These are phyloP conservation scores for Vitis vinifera DNA, from an alignment of 164 flowering plant species.

Conservation along the genomic window DNA sequence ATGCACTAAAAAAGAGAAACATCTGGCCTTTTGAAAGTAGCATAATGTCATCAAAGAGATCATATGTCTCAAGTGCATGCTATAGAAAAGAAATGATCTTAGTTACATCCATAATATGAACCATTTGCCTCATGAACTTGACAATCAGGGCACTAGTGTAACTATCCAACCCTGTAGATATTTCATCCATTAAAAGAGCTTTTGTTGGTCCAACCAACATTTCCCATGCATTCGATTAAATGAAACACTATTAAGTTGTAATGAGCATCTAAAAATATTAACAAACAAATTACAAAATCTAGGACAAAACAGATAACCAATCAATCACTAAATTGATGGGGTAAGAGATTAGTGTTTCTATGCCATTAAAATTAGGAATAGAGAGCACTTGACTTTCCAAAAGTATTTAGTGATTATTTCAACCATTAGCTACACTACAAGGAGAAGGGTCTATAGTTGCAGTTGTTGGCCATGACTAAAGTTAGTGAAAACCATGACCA, in stretches of 20 bases:
- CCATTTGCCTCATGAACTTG: slow-evolving; percentile 54
- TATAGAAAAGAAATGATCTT: slow-evolving; percentile 49
- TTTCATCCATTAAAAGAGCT: slow-evolving; percentile 60
- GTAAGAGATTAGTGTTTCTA: too few species aligned
- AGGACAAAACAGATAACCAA: neutral
- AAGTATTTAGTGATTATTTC: too few species aligned
- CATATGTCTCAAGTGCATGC: slow-evolving; percentile 54
- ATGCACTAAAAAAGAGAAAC: neutral
- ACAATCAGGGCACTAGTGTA: slow-evolving; percentile 53
- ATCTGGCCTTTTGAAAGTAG: slow-evolving; percentile 64
- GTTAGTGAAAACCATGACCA: too few species aligned
- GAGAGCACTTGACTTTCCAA: too few species aligned
- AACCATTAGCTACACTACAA: too few species aligned
- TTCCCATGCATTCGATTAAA: slow-evolving; percentile 41
- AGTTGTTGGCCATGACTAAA: too few species aligned
- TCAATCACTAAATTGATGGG: too few species aligned
- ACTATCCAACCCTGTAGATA: slow-evolving; percentile 69
- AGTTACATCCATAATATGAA: slow-evolving; percentile 49
- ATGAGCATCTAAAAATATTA: neutral
- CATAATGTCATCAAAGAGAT: slow-evolving; percentile 54
- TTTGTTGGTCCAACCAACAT: slow-evolving; percentile 64
- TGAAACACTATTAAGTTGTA: neutral
- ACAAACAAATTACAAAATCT: neutral
- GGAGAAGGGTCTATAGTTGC: too few species aligned
- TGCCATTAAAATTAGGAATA: too few species aligned